A percentile compares a stretch with the other conserved stretches of the same genome.
phyloP scores from a whole-genome alignment of 805 yeast species.

The Barnettozyma californica region DNA sequence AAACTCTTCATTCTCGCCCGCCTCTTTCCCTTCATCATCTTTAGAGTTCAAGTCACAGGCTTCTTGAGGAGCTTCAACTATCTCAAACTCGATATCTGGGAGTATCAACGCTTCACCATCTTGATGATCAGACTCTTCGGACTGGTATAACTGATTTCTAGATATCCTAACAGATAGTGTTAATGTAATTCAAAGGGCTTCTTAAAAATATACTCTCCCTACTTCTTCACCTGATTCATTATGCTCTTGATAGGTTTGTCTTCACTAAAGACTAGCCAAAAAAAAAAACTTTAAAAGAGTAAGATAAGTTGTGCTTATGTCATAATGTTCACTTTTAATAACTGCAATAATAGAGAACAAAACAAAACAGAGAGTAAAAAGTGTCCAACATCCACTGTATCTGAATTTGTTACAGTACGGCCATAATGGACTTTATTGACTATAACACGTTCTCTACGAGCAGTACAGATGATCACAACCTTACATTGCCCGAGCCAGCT shows the following conservation, averaged over 20 bases:
- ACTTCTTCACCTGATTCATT: neutral
- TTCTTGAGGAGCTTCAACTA: constrained; percentile 9
- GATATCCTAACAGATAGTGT: constrained; percentile 15
- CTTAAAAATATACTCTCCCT: neutral
- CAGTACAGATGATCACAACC: neutral
- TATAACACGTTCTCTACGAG: constrained; percentile 18
- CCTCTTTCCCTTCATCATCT: neutral
- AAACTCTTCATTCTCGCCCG: constrained; percentile 15
- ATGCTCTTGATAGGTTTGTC: neutral
- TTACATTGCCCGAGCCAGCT: constrained; percentile 31
- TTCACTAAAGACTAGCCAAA: neutral
- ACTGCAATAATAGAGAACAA: neutral
- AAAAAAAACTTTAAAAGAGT: neutral
- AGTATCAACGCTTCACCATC: constrained; percentile 13
- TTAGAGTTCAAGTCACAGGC: neutral
- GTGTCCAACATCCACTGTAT: neutral
- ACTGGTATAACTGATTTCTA: constrained; percentile 19
- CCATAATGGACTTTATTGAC: constrained; percentile 25
- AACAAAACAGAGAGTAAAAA: neutral
- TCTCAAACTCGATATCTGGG: constrained; percentile 25
- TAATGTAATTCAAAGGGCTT: neutral
- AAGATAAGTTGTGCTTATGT: neutral
- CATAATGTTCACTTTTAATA: neutral
- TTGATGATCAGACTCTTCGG: constrained; percentile 9
- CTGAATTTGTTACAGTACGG: neutral